These are phyloP conservation scores for Linnemannia schmuckeri DNA, from an alignment of 192 early-diverging fungal genomes.

Conservation along the genomic window DNA sequence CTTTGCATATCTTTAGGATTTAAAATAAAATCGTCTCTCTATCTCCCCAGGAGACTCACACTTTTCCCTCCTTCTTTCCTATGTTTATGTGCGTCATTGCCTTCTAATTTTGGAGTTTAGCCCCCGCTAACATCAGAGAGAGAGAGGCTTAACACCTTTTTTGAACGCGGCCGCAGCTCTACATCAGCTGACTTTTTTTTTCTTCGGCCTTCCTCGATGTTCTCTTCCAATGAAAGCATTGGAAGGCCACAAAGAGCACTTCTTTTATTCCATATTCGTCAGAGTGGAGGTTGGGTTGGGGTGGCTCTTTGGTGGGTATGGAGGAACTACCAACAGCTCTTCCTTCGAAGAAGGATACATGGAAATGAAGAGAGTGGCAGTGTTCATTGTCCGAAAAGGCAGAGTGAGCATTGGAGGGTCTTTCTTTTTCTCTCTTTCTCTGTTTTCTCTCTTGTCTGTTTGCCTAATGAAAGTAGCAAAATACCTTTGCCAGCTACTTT, in stretches of 20 bases:
- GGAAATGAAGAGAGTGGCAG: background rate
- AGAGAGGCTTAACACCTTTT: background rate
- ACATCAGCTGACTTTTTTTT: background rate
- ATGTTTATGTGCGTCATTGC: background rate
- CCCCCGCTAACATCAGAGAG: background rate
- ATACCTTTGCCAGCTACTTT: no score
- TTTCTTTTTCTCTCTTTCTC: no score
- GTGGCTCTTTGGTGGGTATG: no score
- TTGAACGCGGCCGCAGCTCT: background rate
- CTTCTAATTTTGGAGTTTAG: constrained; percentile 4
- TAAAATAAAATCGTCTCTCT: background rate
- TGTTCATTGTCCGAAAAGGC: background rate
- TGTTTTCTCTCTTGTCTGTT: no score
- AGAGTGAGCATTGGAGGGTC: background rate
- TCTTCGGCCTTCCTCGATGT: background rate
- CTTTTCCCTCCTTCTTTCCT: background rate
- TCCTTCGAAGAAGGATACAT: background rate
- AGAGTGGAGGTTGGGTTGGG: background rate
- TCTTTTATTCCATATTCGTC: background rate
- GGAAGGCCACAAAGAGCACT: background rate
- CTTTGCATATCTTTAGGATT: background rate
- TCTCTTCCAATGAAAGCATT: background rate
- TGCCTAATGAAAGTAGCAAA: no score
- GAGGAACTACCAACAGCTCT: background rate
- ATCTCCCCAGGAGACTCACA: background rate